Base-by-base conservation (phyloP, 371 early-diverging fungal genomes). In the Basidiobolus meristosporus region DNA sequence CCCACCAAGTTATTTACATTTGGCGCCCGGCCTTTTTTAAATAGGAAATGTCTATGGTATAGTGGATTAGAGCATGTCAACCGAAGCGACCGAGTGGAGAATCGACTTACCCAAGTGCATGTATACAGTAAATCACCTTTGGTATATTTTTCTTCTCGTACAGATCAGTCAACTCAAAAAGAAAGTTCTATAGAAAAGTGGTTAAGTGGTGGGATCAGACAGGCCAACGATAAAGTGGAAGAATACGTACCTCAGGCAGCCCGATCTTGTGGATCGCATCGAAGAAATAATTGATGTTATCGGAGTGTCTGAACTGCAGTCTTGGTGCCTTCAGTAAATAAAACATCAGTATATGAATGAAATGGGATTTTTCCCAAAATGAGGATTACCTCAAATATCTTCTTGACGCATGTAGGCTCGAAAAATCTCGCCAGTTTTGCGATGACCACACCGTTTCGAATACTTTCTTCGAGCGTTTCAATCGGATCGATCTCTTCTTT, bases 111-210 rank as follows among this genome's bases (percentile, higher is more conserved):
- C 83, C 91, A 33, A 99, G 73, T 0, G 99, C 99, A 54, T 99
- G 99, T 39, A 99, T 79, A 61, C 98, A 98, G 59, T 98, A 99
- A 46, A 99, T 92, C 7, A 99, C 99, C 53, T 90, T 92, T 16
- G 99, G 99, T 54, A 99, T 85, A 59, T 99, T 99, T 59, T 98
- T 99, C 60, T 86, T 83, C 43, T 99, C 98, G 61, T 99, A 99
- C 10, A 98, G 62, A 62, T 99, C 99, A 0, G 95, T 89, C 45
- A 91, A 61, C 57, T 98, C 99, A 65, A 99, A 99, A 53, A 84
- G 77, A 66, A 98, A 99, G 46, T 85, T 77, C 53, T 65, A 45
- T 4, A 17, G 20, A 50, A 57, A 43, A 26, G 23, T 15, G 11
- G 11, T 15, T 36, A 11, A 34, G 40, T 33, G 28, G 41, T 44